These are phyloP conservation scores for Pisolithus sp. DNA, from an alignment of 768 basidiomycete genomes.

Conservation along the genomic window DNA sequence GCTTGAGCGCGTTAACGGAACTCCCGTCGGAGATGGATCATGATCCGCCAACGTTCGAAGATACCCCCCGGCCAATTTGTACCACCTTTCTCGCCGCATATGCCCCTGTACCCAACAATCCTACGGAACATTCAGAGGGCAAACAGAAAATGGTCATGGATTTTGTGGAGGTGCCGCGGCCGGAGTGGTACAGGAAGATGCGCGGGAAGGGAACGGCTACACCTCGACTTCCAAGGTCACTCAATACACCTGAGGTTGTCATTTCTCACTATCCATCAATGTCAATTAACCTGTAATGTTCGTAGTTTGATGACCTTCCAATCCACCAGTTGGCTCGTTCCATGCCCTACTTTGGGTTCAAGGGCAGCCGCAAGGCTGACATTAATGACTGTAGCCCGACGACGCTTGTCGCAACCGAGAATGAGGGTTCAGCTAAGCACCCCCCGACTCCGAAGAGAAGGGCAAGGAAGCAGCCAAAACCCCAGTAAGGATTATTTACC, in stretches of 20 bases:
- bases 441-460: conserved; percentile 12
- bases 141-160: conserved; percentile 18
- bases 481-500: conserved; percentile 20
- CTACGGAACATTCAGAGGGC: not conserved
- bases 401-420: too few relatives aligned
- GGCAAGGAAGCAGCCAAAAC: conserved; percentile 17
- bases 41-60: not conserved
- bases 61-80: not conserved
- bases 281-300: not conserved
- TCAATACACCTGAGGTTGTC: conserved; percentile 1
- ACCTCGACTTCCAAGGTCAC: not conserved
- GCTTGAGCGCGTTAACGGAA: conserved; percentile 26
- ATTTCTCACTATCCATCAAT: not conserved
- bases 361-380: not conserved
- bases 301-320: conserved; percentile 3
- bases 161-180: conserved; percentile 15
- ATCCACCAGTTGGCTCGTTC: not conserved
- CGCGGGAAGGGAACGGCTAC: not conserved
- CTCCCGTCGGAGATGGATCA: conserved; percentile 18
- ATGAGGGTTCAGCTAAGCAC: not conserved
- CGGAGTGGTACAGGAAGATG: conserved; percentile 6
- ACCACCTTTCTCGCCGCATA: not conserved
- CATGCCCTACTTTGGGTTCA: not conserved
- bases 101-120: not conserved
- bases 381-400: too few relatives aligned